Evolutionary conservation across 2,329 filamentous ascomycete species (phyloP).

Genomic region (Hymenoscyphus salicellus): DNA sequence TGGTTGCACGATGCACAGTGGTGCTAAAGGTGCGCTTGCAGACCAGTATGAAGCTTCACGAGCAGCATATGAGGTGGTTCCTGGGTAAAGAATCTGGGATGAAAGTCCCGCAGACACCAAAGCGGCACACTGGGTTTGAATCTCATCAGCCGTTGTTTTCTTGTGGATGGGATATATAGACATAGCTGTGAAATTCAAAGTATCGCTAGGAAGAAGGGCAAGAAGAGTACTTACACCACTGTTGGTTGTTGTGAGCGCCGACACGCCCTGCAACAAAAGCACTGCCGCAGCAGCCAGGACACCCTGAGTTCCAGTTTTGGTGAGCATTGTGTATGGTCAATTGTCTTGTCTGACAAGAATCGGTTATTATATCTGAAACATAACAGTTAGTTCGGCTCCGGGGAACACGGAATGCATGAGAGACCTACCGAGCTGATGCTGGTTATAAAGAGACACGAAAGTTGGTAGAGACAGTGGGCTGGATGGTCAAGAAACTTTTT

Average conservation of each 20-base stretch:
- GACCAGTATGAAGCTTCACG: slow-evolving; percentile 11
- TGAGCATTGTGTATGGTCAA: not conserved
- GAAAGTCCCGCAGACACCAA: not conserved
- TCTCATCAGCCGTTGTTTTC: too few relatives aligned
- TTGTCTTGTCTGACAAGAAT: too few relatives aligned
- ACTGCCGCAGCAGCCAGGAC: not conserved
- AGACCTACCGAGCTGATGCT: not conserved
- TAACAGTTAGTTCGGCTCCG: not conserved
- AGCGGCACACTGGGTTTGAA: not conserved
- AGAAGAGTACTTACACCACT: too few relatives aligned
- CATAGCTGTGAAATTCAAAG: too few relatives aligned
- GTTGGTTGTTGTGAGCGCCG: too few relatives aligned
- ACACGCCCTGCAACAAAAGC: too few relatives aligned
- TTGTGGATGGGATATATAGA: too few relatives aligned
- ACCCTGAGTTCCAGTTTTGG: not conserved
- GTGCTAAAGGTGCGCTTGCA: slow-evolving; percentile 3
- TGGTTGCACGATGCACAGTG: slow-evolving; percentile 12
- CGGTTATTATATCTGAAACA: not conserved
- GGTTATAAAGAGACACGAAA: not conserved
- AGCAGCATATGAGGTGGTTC: not conserved
- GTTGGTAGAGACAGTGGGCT: not conserved
- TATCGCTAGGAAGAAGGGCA: too few relatives aligned
- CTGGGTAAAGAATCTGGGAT: slow-evolving; percentile 5
- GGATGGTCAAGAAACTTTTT: not conserved
- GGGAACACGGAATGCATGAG: not conserved